Conservation (phyloP, 116 monocot genomes). For the Cymodocea nodosa region DNA sequence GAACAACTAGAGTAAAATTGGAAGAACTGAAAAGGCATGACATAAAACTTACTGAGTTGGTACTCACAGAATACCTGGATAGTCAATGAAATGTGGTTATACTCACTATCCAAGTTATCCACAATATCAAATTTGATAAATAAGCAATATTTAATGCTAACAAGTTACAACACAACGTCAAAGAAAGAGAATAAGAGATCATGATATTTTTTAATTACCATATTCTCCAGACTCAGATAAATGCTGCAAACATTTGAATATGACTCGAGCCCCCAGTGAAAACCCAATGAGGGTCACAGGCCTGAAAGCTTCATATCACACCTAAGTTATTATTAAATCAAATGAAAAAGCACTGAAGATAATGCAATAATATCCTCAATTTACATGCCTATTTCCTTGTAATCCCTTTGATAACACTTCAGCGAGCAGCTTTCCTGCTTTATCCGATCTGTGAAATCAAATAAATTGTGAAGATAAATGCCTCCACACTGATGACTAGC, state of each 20-base stretch:
- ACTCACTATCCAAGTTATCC: too few relatives aligned
- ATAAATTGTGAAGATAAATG: not conserved
- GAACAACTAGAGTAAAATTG: too few relatives aligned
- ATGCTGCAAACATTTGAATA: slow-evolving; percentile 80
- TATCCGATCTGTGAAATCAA: slow-evolving; percentile 62
- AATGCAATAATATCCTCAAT: slow-evolving; percentile 2
- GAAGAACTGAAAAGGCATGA: too few relatives aligned
- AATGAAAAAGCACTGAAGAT: not conserved
- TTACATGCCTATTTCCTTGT: slow-evolving; percentile 81
- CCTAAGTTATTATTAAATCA: slow-evolving; percentile 4
- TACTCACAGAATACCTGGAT: too few relatives aligned
- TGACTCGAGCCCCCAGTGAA: slow-evolving; percentile 88
- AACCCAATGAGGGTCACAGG: slow-evolving; percentile 94
- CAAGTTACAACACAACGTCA: too few relatives aligned
- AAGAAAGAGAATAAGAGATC: too few relatives aligned
- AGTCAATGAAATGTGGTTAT: too few relatives aligned
- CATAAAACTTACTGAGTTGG: too few relatives aligned
- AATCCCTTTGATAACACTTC: slow-evolving; percentile 79
- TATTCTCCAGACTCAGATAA: slow-evolving; percentile 73
- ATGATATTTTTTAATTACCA: slow-evolving; percentile 28
- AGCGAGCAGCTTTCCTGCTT: slow-evolving; percentile 92
- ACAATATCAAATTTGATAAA: too few relatives aligned
- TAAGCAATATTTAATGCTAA: too few relatives aligned
- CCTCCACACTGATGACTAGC: too few relatives aligned
- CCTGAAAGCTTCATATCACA: slow-evolving; percentile 33